phyloP scores from a whole-genome alignment of 805 yeast genomes.

The Lipomyces chichibuensis region DNA sequence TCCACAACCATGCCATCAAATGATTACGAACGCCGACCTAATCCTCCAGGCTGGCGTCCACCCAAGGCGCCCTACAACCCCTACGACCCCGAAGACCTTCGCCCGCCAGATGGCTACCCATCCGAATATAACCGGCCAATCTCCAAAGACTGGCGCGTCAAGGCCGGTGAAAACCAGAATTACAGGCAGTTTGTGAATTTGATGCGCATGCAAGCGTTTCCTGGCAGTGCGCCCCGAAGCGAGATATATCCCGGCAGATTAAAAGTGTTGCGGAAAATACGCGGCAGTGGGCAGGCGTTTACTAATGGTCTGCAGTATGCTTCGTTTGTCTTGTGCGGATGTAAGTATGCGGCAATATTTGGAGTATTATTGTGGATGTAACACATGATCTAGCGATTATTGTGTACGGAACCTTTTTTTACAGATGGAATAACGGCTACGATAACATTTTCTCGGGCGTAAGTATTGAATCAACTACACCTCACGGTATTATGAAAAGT shows the following conservation, averaged over 20 bases:
- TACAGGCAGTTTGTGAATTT: slow-evolving; percentile 53
- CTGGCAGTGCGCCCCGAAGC: slow-evolving; percentile 70
- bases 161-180: slow-evolving; percentile 30
- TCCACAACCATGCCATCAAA: background rate
- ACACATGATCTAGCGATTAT: slow-evolving; percentile 49
- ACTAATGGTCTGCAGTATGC: slow-evolving; percentile 29
- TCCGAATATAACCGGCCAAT: slow-evolving; percentile 56
- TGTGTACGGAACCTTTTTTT: slow-evolving; percentile 67
- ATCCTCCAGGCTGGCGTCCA: slow-evolving; percentile 77
- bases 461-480: background rate
- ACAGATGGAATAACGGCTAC: slow-evolving; percentile 82
- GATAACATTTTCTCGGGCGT: slow-evolving; percentile 69
- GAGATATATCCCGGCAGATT: slow-evolving; percentile 77
- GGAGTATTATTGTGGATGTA: background rate
- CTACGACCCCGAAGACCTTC: slow-evolving; percentile 70
- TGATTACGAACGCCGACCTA: slow-evolving; percentile 62
- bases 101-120: slow-evolving; percentile 87
- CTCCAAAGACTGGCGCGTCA: slow-evolving; percentile 28
- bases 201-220: slow-evolving; percentile 72
- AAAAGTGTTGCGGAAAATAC: slow-evolving; percentile 64
- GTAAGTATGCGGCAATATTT: slow-evolving; percentile 40
- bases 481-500: background rate
- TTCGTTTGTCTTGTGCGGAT: slow-evolving; percentile 23
- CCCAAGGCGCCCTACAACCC: slow-evolving; percentile 88
- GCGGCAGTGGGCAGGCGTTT: slow-evolving; percentile 63